Base-by-base conservation (phyloP, 2,329 filamentous ascomycete species). In the Xylariaceae sp. region DNA sequence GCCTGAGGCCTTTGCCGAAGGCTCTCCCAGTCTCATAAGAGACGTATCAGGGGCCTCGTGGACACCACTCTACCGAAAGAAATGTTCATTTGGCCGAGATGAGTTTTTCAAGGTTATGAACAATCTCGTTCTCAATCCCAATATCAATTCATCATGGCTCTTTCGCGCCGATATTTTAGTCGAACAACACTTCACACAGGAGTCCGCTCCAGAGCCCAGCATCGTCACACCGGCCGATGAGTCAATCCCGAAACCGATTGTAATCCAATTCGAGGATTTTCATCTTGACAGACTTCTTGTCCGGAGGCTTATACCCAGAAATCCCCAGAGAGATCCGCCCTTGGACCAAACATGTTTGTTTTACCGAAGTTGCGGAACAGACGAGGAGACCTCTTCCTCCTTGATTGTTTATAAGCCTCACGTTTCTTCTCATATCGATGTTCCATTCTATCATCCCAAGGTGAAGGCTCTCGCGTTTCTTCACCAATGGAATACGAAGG, bases 391-490 rank as follows among this genome's bases (percentile, higher is more conserved):
- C 30, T 82, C 79, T 42, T 74, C 75, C 35, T 82, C 80, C 37
- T 74, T 93, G 55, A 84, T 96, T 13, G 73, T 95, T 39, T 96
- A 95, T 71, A 79, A 89, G 4, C 91, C 93, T 6, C 92, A 96
- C 73, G 79, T 85, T 7, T 72, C 79, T 37, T 76, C 76, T 1
- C 76, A 81, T 9, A 78, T 82, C 11, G 82, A 88, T 2, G 81
- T 94, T 62, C 93, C 93, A 0, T 96, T 89, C 74, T 97, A 97
- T 73, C 92, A 97, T 70, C 93, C 93, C 18, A 80, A 82, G 55
- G 87, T 96, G 18, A 81, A 80, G 55, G 85, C 84, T 10, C 79
- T 96, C 23, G 90, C 87, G 4, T 92, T 94, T 65, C 76, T 92
- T 6, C 90, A 95, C 73, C 82, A 83, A 42, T 89, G 83, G 80